phyloP scores from a whole-genome alignment of 2,329 filamentous ascomycete genomes.

The Endothia cerciana region DNA sequence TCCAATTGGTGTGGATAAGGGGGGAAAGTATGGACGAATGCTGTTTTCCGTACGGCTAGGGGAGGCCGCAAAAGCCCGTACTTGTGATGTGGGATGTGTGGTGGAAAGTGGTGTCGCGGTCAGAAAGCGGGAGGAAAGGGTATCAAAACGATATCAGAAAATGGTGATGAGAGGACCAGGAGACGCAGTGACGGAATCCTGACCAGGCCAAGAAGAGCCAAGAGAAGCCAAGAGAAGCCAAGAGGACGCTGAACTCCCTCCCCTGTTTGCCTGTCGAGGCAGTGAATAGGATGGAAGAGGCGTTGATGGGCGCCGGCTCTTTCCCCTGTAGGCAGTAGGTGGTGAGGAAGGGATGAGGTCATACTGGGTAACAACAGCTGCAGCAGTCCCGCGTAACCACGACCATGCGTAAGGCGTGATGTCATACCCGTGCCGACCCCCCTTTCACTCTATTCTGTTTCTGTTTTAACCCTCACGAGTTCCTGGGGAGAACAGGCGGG shows the following conservation, averaged over 20 bases:
- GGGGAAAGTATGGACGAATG: neutral
- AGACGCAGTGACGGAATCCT: neutral
- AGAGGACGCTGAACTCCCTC: neutral
- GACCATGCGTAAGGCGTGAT: constrained; percentile 5
- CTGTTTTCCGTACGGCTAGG: neutral
- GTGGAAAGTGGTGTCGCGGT: neutral
- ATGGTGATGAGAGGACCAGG: neutral
- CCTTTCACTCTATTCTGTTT: neutral
- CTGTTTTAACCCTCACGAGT: no score
- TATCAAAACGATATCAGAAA: neutral
- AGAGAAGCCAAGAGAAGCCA: neutral
- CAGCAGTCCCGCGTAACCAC: neutral
- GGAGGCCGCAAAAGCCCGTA: neutral
- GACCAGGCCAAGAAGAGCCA: neutral
- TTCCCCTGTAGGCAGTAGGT: neutral
- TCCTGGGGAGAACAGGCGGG: no score
- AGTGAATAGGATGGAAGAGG: neutral
- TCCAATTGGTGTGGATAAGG: neutral
- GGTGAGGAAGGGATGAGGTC: constrained; percentile 14
- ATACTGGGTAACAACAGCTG: constrained; percentile 1
- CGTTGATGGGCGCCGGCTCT: neutral
- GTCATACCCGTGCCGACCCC: constrained; percentile 14
- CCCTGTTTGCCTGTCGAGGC: neutral
- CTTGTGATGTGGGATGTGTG: neutral
- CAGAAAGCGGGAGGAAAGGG: neutral